Evolutionary conservation across 495 filamentous ascomycete genomes (phyloP), one percentile per base, ranked within the genome.

Genomic region (Talaromyces thailandensis): DNA sequence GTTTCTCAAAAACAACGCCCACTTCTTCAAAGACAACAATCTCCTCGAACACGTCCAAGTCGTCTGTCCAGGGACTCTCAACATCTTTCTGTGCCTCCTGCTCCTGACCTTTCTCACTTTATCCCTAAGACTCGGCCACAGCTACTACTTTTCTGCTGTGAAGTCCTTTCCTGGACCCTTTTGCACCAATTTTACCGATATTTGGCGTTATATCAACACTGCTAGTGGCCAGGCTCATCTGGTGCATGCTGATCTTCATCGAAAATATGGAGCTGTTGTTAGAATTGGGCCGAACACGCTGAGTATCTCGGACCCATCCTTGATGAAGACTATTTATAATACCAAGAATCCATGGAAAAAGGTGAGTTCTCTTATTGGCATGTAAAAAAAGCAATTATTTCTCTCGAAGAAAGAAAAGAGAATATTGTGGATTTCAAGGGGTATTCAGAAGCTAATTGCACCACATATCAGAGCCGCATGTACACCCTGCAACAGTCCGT

Each of bases 261-360:
- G 68, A 4, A 65, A 69, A 32, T 65, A 73, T 66, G 76, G 75
- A 8, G 26, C 66, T 8, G 69, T 67, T 18, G 72, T 78, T 25
- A 71, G 72, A 4, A 62, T 77, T 58, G 75, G 73, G 2, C 76
- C 75, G 2, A 75, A 76, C 29, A 50, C 67, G 12, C 56, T 77
- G 53, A 75, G 74, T 53, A 65, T 79, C 25, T 69, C 69, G 6
- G 74, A 78, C 50, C 73, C 73, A 12, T 65, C 40, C 25, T 45
- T 75, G 64, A 70, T 76, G 60, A 68, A 64, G 11, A 48, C 60
- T 37, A 68, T 77, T 11, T 76, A 68, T 53, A 68, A 66, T 58
- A 69, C 68, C 0, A 71, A 68, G 24, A 67, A 62, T 40, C 67
- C 72, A 8, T 75, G 71, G 72, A 64, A 64, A 5, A 76, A 76